These are phyloP conservation scores for Cyberlindnera lachancei DNA, from an alignment of 805 yeast species.

Conservation along the genomic window DNA sequence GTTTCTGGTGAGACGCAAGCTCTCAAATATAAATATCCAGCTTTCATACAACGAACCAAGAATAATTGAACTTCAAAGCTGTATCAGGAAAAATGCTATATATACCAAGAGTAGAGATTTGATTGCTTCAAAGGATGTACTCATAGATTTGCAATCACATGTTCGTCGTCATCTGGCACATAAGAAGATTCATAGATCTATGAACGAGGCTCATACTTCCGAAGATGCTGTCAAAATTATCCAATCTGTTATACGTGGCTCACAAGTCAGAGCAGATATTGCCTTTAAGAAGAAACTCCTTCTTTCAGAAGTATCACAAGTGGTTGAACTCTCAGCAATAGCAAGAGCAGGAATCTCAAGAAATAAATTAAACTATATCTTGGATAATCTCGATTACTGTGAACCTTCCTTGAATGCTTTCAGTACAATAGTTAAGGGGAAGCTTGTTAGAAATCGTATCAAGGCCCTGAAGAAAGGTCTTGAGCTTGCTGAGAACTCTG, in stretches of 20 bases:
- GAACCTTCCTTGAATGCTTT: conserved; percentile 21
- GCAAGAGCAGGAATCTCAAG: conserved; percentile 38
- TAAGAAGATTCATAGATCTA: conserved; percentile 14
- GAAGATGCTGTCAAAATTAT: conserved; percentile 26
- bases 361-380: conserved; percentile 17
- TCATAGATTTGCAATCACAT: conserved; percentile 29
- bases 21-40: conserved; percentile 10
- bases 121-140: conserved; percentile 8
- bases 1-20: conserved; percentile 21
- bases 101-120: conserved; percentile 1
- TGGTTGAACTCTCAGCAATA: conserved; percentile 46
- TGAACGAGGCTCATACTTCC: conserved; percentile 16
- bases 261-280: conserved; percentile 7
- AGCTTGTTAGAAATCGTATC: conserved; percentile 24
- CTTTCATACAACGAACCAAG: conserved; percentile 12
- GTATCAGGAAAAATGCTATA: conserved; percentile 10
- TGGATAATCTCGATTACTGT: conserved; percentile 22
- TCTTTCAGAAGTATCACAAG: conserved; percentile 1
- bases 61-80: conserved; percentile 13
- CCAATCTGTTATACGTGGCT: conserved; percentile 33
- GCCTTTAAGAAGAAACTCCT: conserved; percentile 1
- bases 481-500: conserved; percentile 3
- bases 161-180: conserved; percentile 27
- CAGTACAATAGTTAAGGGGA: conserved; percentile 35
- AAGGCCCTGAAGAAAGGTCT: conserved; percentile 1